These are phyloP conservation scores for Reticulascus tulasneorum DNA, from an alignment of 2,329 filamentous ascomycete species.

Conservation along the genomic window DNA sequence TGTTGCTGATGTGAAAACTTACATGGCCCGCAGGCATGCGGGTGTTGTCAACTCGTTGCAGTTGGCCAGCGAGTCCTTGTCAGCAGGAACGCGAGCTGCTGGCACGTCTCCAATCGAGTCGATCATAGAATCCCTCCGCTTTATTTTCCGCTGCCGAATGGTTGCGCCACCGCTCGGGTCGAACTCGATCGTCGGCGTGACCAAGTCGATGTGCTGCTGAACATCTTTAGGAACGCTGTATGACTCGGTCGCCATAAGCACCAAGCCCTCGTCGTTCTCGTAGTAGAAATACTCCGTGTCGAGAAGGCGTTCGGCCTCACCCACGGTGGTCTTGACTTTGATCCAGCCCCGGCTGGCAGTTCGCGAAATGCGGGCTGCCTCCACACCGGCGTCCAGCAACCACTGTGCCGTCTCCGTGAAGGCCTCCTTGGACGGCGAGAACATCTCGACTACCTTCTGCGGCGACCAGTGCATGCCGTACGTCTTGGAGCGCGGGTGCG, in stretches of 20 bases:
- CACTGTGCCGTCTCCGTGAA: slow-evolving; percentile 48
- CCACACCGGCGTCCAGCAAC: slow-evolving; percentile 50
- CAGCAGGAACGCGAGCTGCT: no score
- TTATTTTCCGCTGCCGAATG: no score
- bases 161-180: slow-evolving; percentile 26
- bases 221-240: slow-evolving; percentile 36
- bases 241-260: slow-evolving; percentile 36
- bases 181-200: slow-evolving; percentile 36
- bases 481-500: slow-evolving; percentile 35
- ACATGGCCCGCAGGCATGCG: no score
- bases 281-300: slow-evolving; percentile 50
- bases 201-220: slow-evolving; percentile 34
- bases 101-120: no score
- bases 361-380: slow-evolving; percentile 40
- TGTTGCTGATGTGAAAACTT: no score
- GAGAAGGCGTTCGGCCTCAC: slow-evolving; percentile 49
- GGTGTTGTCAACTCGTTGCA: no score
- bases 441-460: slow-evolving; percentile 37
- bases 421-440: slow-evolving; percentile 37
- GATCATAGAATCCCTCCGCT: no score
- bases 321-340: slow-evolving; percentile 48
- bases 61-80: no score
- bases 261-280: slow-evolving; percentile 30
- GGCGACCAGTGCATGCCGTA: slow-evolving; percentile 45
- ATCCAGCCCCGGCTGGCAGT: slow-evolving; percentile 51